Conservation (phyloP, 768 basidiomycete genomes). For the Dioszegia hungarica region DNA sequence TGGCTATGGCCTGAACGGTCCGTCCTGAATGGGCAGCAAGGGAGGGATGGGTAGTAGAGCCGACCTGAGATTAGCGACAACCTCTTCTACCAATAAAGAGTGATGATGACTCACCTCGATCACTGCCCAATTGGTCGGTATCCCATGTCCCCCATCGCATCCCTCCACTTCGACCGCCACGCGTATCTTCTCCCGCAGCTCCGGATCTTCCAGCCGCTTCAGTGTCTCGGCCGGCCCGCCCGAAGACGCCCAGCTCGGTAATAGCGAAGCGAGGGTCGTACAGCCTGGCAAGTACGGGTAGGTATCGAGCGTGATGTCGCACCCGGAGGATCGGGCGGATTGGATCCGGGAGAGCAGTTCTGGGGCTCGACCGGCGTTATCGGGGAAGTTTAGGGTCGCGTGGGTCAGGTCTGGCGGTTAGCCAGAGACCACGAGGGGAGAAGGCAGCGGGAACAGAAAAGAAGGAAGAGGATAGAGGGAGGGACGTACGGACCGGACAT, state of each 20-base stretch:
- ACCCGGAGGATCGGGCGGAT: slow-evolving; percentile 20
- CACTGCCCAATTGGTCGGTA: slow-evolving; percentile 38
- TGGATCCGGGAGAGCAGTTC: slow-evolving; percentile 38
- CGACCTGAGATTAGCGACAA: slow-evolving; percentile 14
- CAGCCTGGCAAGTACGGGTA: slow-evolving; percentile 46
- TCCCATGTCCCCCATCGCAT: slow-evolving; percentile 46
- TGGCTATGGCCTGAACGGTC: not conserved
- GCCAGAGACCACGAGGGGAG: not conserved
- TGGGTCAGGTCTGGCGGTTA: slow-evolving; percentile 40
- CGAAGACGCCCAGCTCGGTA: slow-evolving; percentile 41
- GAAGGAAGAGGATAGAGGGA: too few relatives aligned
- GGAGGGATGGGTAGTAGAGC: slow-evolving; percentile 22
- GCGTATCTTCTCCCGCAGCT: slow-evolving; percentile 33
- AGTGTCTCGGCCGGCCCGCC: slow-evolving; percentile 39
- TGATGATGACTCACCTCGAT: slow-evolving; percentile 37
- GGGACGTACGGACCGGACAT: slow-evolving; percentile 38
- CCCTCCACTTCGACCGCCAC: slow-evolving; percentile 37
- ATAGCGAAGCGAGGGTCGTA: slow-evolving; percentile 39
- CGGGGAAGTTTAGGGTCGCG: slow-evolving; percentile 44
- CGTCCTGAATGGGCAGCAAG: slow-evolving; percentile 3
- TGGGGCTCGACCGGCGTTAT: slow-evolving; percentile 39
- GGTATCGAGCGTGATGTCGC: slow-evolving; percentile 41
- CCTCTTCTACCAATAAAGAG: not conserved
- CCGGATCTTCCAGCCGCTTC: slow-evolving; percentile 23
- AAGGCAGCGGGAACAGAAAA: too few relatives aligned